A percentile compares a stretch with the other conserved stretches of the same genome.
Conservation (phyloP, 352 stramenopile genomes). For the Phytophthora agathidicida region DNA sequence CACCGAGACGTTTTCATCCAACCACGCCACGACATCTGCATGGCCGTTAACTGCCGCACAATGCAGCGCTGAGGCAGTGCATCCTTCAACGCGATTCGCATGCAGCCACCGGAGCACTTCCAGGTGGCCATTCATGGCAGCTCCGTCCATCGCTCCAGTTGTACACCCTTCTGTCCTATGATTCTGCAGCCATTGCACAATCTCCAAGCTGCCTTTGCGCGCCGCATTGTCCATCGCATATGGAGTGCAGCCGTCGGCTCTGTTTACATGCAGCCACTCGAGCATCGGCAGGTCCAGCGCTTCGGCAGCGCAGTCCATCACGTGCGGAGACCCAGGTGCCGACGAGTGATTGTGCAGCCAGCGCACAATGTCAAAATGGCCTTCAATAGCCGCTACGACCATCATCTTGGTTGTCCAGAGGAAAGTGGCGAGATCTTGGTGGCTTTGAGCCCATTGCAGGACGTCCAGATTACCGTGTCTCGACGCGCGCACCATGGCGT, state of each 20-base stretch:
- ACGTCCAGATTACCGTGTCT: conserved; percentile 31
- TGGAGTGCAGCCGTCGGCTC: conserved; percentile 39
- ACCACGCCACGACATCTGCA: conserved; percentile 23
- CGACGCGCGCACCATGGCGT: conserved; percentile 33
- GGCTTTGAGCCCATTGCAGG: conserved; percentile 28
- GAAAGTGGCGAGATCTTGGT: conserved; percentile 14
- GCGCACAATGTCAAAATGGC: conserved; percentile 45
- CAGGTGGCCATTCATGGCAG: conserved; percentile 40
- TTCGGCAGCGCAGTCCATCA: conserved; percentile 48
- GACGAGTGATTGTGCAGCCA: conserved; percentile 40
- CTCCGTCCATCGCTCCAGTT: conserved; percentile 33
- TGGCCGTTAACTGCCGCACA: conserved; percentile 39
- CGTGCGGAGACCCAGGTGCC: conserved; percentile 31
- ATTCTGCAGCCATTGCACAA: conserved; percentile 39
- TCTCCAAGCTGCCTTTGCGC: conserved; percentile 34
- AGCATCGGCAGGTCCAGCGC: conserved; percentile 36
- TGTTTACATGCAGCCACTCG: conserved; percentile 44
- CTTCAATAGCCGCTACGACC: conserved; percentile 47
- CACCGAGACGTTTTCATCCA: conserved; percentile 21
- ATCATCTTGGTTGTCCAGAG: conserved; percentile 43
- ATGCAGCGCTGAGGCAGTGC: conserved; percentile 32
- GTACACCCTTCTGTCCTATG: conserved; percentile 38
- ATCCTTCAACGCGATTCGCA: conserved; percentile 33
- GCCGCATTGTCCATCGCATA: conserved; percentile 46
- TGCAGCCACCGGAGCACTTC: conserved; percentile 41